Conservation (phyloP, 371 early-diverging fungal species). For the Mortierella sp. region DNA sequence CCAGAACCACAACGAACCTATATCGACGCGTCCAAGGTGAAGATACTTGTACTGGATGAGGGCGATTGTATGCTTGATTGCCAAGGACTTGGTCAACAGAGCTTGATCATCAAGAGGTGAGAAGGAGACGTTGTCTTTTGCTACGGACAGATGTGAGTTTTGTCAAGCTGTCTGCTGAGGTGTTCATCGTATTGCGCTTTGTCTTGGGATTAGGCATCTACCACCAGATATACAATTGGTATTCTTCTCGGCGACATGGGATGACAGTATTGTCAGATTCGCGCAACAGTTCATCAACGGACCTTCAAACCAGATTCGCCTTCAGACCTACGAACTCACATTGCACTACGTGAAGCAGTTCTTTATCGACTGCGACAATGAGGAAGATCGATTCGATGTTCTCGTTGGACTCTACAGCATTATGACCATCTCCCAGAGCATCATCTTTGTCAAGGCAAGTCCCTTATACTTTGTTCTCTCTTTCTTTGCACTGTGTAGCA, state of each 20-base stretch:
- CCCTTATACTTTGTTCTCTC: not conserved
- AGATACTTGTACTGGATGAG: constrained; percentile 87
- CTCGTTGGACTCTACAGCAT: constrained; percentile 87
- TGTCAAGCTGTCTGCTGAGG: no score
- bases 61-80: constrained; percentile 92
- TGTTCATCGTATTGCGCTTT: no score
- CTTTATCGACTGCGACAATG: constrained; percentile 90
- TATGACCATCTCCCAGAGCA: constrained; percentile 95
- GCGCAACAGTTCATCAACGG: constrained; percentile 82
- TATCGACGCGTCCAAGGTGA: constrained; percentile 55
- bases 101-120: constrained; percentile 57
- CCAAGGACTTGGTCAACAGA: constrained; percentile 84
- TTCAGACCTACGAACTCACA: constrained; percentile 87
- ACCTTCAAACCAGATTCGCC: constrained; percentile 72
- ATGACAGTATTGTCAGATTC: constrained; percentile 77
- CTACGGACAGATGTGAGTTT: no score
- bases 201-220: constrained; percentile 69
- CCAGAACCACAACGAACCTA: constrained; percentile 21
- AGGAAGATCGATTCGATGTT: constrained; percentile 84
- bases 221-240: constrained; percentile 78
- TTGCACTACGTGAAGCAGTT: constrained; percentile 96
- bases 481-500: not conserved
- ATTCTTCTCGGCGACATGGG: constrained; percentile 97
- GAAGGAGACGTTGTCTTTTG: not conserved
- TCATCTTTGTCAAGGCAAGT: constrained; percentile 91